These are phyloP conservation scores for Amanita brunnescens DNA, from an alignment of 768 basidiomycete genomes.

Conservation along the genomic window DNA sequence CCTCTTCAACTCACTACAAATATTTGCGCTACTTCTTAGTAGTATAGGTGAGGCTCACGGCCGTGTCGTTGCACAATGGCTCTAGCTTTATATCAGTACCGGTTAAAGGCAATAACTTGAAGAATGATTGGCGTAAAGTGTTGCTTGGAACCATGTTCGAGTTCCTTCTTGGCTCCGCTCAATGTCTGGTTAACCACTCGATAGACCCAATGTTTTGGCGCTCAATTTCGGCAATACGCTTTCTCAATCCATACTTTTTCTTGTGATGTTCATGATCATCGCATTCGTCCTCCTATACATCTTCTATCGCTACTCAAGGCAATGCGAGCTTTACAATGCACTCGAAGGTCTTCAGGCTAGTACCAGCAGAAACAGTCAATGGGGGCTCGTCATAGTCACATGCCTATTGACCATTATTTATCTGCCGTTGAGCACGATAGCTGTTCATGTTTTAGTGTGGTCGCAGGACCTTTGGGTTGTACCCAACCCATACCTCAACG, in stretches of 20 bases:
- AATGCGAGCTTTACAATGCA: conserved; percentile 38
- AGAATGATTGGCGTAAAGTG: conserved; percentile 45
- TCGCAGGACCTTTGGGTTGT: conserved; percentile 71
- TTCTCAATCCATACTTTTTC: conserved; percentile 49
- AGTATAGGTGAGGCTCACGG: conserved; percentile 42
- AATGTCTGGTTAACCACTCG: conserved; percentile 4
- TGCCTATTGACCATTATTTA: conserved; percentile 65
- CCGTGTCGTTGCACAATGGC: not conserved
- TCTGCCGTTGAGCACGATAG: conserved; percentile 70
- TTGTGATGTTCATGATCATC: conserved; percentile 49
- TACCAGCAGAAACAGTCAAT: conserved; percentile 31
- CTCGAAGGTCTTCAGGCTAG: conserved; percentile 49
- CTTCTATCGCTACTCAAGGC: conserved; percentile 42
- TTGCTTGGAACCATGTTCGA: conserved; percentile 63
- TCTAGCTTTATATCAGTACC: conserved; percentile 24
- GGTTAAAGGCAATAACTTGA: conserved; percentile 25
- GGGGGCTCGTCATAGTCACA: conserved; percentile 50
- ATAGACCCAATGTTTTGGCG: conserved; percentile 64
- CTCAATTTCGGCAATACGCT: conserved; percentile 62
- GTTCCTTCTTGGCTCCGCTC: not conserved
- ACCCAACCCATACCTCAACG: conserved; percentile 57
- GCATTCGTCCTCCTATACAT: conserved; percentile 46
- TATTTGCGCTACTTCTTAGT: conserved; percentile 61
- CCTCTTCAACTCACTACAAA: conserved; percentile 57
- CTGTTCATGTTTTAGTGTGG: conserved; percentile 70